Evolutionary conservation across 179 eudicot species (phyloP).

Genomic region (Camellia oleifera): DNA sequence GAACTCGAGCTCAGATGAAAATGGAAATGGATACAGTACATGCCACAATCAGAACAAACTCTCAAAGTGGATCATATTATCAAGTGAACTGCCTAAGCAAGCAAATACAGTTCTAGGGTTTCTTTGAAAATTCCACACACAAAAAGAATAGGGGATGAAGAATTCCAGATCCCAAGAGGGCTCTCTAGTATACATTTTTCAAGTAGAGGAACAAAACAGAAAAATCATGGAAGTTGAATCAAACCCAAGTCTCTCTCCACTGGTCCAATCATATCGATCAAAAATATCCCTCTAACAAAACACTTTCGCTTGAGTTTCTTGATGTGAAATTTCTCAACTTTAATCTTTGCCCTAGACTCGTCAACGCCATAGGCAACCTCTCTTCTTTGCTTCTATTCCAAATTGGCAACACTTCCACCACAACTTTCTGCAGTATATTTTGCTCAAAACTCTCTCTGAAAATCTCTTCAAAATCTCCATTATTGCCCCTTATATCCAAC

Average conservation of each 20-base stretch:
- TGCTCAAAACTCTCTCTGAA: conserved; percentile 50
- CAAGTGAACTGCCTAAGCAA: neutral
- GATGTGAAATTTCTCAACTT: conserved; percentile 49
- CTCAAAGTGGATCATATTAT: no score
- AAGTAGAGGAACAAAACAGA: neutral
- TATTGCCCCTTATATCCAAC: conserved; percentile 60
- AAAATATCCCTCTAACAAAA: conserved; percentile 78
- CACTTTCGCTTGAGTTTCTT: conserved; percentile 34
- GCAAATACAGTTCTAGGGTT: neutral
- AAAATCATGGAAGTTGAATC: neutral
- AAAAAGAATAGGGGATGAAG: no score
- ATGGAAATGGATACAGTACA: no score
- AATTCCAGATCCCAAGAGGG: neutral
- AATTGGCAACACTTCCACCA: conserved; percentile 73
- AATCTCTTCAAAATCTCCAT: conserved; percentile 55
- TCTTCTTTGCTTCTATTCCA: conserved; percentile 34
- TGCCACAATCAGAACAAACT: no score
- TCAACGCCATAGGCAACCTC: conserved; percentile 27
- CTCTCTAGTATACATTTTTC: neutral
- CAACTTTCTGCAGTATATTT: conserved; percentile 64
- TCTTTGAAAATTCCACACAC: neutral
- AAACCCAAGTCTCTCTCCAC: neutral
- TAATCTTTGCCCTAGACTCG: conserved; percentile 21
- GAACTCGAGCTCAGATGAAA: no score
- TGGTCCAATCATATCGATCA: conserved; percentile 20